These are phyloP conservation scores for Lentinula detonsa DNA, from an alignment of 768 basidiomycete genomes.

Conservation along the genomic window DNA sequence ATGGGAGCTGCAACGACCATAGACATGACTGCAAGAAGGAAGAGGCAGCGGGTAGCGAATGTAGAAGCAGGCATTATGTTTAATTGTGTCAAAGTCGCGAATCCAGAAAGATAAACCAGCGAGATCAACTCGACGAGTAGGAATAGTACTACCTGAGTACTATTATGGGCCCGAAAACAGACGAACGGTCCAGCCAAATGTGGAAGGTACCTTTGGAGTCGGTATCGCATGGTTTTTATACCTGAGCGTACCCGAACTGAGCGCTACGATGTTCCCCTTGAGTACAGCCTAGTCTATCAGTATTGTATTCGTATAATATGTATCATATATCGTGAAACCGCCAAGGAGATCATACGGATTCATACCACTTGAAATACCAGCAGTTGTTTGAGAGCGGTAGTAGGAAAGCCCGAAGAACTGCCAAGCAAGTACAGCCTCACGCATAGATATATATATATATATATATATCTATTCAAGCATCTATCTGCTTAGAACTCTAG, in stretches of 20 bases:
- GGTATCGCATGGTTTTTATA: neutral
- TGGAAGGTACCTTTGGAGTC: neutral
- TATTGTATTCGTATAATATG: no score
- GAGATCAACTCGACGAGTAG: constrained; percentile 1
- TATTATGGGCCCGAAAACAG: neutral
- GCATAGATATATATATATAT: no score
- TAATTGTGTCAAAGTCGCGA: neutral
- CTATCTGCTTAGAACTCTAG: no score
- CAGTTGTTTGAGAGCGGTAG: no score
- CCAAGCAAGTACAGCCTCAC: no score
- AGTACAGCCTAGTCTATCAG: no score
- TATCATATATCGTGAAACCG: no score
- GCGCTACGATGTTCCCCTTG: neutral
- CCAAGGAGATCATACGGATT: no score
- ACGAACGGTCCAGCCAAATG: constrained; percentile 1
- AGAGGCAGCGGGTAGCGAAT: neutral
- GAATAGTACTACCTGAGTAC: neutral
- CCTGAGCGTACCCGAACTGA: neutral
- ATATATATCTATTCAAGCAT: no score
- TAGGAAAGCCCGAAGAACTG: no score
- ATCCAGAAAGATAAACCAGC: neutral
- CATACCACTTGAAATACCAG: no score
- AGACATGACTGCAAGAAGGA: neutral
- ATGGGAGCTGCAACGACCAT: neutral
- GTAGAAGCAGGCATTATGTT: neutral